Base-by-base conservation (phyloP, 495 filamentous ascomycete species). In the Delitschia confertaspora region DNA sequence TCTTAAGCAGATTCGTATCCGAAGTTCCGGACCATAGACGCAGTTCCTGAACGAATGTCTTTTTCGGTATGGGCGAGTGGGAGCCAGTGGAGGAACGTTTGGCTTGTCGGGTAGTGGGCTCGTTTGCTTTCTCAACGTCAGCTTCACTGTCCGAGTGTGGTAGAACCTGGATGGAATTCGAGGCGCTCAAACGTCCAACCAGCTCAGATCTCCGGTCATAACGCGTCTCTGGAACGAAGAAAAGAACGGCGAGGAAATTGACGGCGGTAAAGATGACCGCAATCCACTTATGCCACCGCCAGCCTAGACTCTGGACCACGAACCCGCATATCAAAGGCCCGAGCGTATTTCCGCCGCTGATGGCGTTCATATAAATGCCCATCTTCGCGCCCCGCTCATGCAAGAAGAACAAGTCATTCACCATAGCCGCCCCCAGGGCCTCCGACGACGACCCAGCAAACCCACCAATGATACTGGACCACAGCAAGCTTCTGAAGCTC, bases 201-300 rank as follows among this genome's bases (percentile, higher is more conserved):
- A 9, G n/a, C 33, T 33, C 19, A 33, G 19, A 14, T 18, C 36
- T 11, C 4, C 60, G 44, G 30, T 58, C 38, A 29, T 60, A 62
- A 7, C 58, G 51, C 4, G 60, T 62, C 38, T 62, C 57, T 4
- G 60, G 60, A 9, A 45, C 42, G 55, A 59, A 62, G n/a, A 62
- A 38, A 19, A 57, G 27, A 8, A 63, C 58, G 13, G 52, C 52
- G 23, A 59, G 5, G 33, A 57, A 63, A 38, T 63, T 63, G 32
- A 60, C 37, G 9, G 43, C 54, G 9, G 49, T 52, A 24, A 52
- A 52, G 20, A 57, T 59, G 10, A 61, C 59, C 0, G 58, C 53
- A 5, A 63, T 57, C 49, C 60, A 57, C 36, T 61, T 63, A 29
- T 63, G 58, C 52, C 56, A 60, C 0, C 60, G 38, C 60, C 60